Evolutionary conservation across 441 rosid species (phyloP).

Genomic region (Populus hybrid): DNA sequence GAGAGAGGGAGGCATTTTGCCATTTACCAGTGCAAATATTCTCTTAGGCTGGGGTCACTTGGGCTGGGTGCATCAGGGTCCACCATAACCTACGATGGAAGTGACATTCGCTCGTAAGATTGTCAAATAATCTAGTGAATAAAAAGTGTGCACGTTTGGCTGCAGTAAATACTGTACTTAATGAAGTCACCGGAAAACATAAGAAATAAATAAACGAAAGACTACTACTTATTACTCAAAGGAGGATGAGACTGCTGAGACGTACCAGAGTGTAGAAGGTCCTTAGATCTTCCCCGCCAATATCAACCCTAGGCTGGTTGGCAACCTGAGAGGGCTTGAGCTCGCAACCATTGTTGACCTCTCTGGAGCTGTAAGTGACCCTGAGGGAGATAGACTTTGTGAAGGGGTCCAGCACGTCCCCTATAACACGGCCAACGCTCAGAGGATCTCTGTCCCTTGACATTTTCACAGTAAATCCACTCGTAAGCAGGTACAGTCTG

Average conservation of each 20-base stretch:
- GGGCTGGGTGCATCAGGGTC: slow-evolving; percentile 96
- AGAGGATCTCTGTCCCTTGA: no score
- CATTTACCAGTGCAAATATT: slow-evolving; percentile 80
- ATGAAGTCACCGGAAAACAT: background rate
- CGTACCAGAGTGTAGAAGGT: slow-evolving; percentile 77
- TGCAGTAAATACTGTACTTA: background rate
- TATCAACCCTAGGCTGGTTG: slow-evolving; percentile 67
- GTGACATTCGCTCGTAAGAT: background rate
- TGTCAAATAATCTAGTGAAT: background rate
- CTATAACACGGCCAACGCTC: slow-evolving; percentile 11
- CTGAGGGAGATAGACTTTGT: slow-evolving; percentile 8
- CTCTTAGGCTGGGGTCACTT: slow-evolving; percentile 72
- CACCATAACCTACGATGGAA: slow-evolving; percentile 65
- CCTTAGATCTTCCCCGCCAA: slow-evolving; percentile 78
- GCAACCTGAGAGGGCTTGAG: slow-evolving; percentile 69
- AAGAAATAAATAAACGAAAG: background rate
- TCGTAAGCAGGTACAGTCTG: background rate
- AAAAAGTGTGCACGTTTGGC: background rate
- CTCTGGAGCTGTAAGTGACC: background rate
- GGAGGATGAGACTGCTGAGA: background rate
- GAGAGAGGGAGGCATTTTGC: background rate
- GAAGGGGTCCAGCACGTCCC: background rate
- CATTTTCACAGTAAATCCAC: background rate
- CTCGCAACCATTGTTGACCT: slow-evolving; percentile 55
- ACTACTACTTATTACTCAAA: background rate